A percentile compares a stretch with the other conserved stretches of the same genome.
These are phyloP conservation scores for Solanum chmielewskii DNA, from an alignment of 257 asterid genomes.

Conservation along the genomic window DNA sequence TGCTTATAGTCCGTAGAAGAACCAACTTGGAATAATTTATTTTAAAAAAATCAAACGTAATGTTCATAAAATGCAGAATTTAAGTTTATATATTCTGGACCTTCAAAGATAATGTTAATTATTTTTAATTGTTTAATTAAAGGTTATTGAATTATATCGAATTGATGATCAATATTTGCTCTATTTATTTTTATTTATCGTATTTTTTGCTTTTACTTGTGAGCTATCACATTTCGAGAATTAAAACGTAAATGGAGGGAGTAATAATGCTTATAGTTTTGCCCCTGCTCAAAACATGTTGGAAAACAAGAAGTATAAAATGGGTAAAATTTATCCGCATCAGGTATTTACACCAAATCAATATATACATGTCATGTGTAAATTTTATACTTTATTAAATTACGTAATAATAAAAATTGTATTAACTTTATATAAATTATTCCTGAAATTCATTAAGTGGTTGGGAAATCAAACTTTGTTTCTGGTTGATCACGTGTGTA, in stretches of 20 bases:
- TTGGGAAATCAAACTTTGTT: not conserved
- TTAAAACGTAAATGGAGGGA: no score
- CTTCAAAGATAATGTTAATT: not conserved
- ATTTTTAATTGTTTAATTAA: not conserved
- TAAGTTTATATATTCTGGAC: not conserved
- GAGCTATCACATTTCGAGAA: no score
- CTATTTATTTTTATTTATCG: no score
- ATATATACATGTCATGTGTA: no score
- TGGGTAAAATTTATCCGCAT: no score
- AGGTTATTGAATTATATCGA: not conserved
- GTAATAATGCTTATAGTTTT: not conserved
- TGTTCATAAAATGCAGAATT: not conserved
- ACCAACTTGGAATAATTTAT: not conserved
- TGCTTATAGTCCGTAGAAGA: rapidly evolving
- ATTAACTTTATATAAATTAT: no score
- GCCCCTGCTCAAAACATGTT: not conserved
- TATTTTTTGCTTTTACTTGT: no score
- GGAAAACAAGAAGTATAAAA: not conserved
- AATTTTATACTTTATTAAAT: no score
- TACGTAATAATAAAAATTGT: no score
- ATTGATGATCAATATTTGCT: not conserved
- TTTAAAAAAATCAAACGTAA: not conserved
- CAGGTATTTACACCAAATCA: no score
- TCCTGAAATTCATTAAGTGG: not conserved
- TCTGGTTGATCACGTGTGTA: not conserved